Evolutionary conservation across 805 yeast species (phyloP), one percentile per base, ranked within the genome.

Genomic region (fission yeast (Schizosaccharomyces pombe)): DNA sequence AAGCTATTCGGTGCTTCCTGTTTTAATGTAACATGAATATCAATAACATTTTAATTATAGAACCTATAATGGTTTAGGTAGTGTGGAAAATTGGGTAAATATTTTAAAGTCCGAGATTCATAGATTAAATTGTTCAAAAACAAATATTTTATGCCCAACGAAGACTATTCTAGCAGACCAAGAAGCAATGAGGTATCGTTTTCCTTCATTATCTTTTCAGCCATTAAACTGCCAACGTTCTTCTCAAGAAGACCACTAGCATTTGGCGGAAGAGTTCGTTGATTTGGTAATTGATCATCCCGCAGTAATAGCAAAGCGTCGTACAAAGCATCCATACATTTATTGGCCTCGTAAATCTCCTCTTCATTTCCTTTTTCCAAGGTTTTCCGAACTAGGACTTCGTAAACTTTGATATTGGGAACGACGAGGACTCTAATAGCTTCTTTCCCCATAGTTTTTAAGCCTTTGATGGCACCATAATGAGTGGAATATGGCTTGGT

Each of bases 391-490:
- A 49, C 39, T 37, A 49, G 33, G n/a, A 49, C 14, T 19, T 37
- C 47, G 43, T 52, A 52, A 19, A 52, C 31, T 58, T 78, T 75
- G 57, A 89, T 67, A 65, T 91, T 91, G 0, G 95, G 95, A 39
- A 89, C 70, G 55, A 91, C 72, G 1, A 85, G 75, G 47, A 89
- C 79, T 59, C 94, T 75, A 37, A 89, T 76, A 8, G 91, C 93
- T 66, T 91, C 97, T 4, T 79, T 71, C 2, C 96, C 98, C 62
- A 91, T 68, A 19, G 81, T 85, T 56, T 77, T 75, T 61, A 91
- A 73, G 4, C 97, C 98, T 52, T 77, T 75, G 31, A 93, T 74
- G 3, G 96, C 80, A 39, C 99, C 99, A 61, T 82, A 91, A 58
- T 86, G 85, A 0, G 97, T 85, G 1, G 95, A 94, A 14, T 80